Evolutionary conservation across 2,329 filamentous ascomycete genomes (phyloP), one percentile per base, ranked within the genome.

Genomic region (Anisogramma anomala): DNA sequence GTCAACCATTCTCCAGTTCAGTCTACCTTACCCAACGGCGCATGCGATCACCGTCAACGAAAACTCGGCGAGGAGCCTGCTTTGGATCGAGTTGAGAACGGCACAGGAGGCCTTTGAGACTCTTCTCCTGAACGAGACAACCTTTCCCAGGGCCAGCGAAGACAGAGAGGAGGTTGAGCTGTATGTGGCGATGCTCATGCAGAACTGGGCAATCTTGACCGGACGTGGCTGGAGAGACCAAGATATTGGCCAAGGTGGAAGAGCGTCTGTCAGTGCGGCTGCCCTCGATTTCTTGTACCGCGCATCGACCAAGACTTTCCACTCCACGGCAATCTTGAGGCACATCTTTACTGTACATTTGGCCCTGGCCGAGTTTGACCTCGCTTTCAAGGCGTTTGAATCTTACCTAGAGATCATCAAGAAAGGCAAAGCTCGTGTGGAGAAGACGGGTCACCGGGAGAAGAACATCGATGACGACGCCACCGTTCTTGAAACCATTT

Each of bases 301-400:
- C 28, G 85, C 88, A 17, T 85, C 89, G 6, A 86, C 83, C 8
- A 94, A 91, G 60, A 94, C 88, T 0, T 98, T 91, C 55, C 91
- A 98, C 61, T 98, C 91, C 1, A 94, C 89, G 1, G 68, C 86
- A 8, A 84, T 96, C 47, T 66, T 98, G 22, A 74, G 89, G 43
- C 77, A 88, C 53, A 69, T 98, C 0, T 96, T 96, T 56, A 81
- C 78, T 9, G 82, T 94, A 2, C 91, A 98, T 58, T 69, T 89
- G 14, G 76, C 86, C 2, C 69, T 95, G 14, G 86, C 87, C 7
- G 89, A 98, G 52, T 96, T 95, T 50, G 85, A 94, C 42, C 67
- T 96, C 36, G 88, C 88, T 1, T 79, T 94, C 58, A 87, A 87
- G 55, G 84, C 91, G 0, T 84, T 95, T 48, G 83, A 94, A 57